These are phyloP conservation scores for Centella asiatica DNA, from an alignment of 129 eudicot species.

Conservation along the genomic window DNA sequence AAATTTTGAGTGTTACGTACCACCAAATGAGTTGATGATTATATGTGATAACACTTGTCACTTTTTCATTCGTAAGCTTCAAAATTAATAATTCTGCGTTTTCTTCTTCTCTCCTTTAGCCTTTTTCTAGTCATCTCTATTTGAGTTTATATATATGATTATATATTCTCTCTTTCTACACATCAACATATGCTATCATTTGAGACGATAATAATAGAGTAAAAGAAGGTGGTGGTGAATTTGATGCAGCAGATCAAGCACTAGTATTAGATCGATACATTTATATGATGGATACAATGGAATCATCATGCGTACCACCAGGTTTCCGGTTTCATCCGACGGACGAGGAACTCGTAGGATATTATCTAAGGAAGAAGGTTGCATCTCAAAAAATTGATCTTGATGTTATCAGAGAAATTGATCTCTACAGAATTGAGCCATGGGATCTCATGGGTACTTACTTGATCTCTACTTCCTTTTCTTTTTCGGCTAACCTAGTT, in stretches of 20 bases:
- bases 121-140: constrained; percentile 6
- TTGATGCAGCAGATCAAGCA: constrained; percentile 32
- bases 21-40: constrained; percentile 61
- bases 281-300: constrained; percentile 53
- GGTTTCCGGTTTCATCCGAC: constrained; percentile 91
- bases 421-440: constrained; percentile 79
- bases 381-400: constrained; percentile 86
- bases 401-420: constrained; percentile 73
- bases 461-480: background rate
- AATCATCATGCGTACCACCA: constrained; percentile 83
- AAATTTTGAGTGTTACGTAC: constrained; percentile 32
- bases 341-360: constrained; percentile 79
- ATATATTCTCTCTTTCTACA: constrained; percentile 10
- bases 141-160: background rate
- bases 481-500: no score
- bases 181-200: constrained; percentile 33
- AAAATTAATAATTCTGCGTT: constrained; percentile 23
- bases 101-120: constrained; percentile 6
- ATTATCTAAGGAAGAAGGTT: constrained; percentile 74
- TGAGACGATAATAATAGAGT: constrained; percentile 25
- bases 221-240: constrained; percentile 35
- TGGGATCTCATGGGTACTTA: constrained; percentile 78
- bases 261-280: constrained; percentile 9
- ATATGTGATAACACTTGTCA: constrained; percentile 52
- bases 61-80: constrained; percentile 41